A percentile compares a stretch with the other conserved stretches of the same genome.
Evolutionary conservation across 2,329 filamentous ascomycete species (phyloP).

Genomic region (Penicillium occitanis): DNA sequence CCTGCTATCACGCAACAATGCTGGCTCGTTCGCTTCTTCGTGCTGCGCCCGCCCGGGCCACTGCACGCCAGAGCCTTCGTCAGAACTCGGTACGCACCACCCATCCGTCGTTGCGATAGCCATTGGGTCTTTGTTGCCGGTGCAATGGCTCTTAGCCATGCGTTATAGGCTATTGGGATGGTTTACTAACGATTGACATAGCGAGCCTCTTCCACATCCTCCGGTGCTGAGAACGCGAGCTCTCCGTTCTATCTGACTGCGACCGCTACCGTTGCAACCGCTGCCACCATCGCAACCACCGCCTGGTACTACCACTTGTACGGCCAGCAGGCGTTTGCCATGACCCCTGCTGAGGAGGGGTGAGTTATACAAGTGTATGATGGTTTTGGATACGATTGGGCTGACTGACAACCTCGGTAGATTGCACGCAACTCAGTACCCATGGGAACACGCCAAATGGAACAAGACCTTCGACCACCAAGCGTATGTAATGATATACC

Average conservation of each 20-base stretch:
- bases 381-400: not conserved
- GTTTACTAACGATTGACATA: conserved; percentile 44
- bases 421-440: conserved; percentile 87
- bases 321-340: conserved; percentile 80
- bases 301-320: conserved; percentile 98
- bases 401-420: conserved; percentile 50
- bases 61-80: conserved; percentile 70
- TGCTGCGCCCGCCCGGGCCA: conserved; percentile 80
- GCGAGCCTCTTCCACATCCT: conserved; percentile 65
- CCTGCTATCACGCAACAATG: conserved; percentile 61
- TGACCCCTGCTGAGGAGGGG: conserved; percentile 96
- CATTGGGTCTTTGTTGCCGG: conserved; percentile 32
- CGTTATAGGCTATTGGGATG: conserved; percentile 32
- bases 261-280: conserved; percentile 81
- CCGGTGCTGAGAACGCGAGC: conserved; percentile 64
- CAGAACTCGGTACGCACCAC: conserved; percentile 69
- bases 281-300: conserved; percentile 81
- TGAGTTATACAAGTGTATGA: conserved; percentile 57
- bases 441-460: conserved; percentile 92
- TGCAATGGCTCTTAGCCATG: conserved; percentile 30
- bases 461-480: conserved; percentile 96
- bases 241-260: conserved; percentile 81
- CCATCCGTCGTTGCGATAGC: conserved; percentile 23
- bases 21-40: conserved; percentile 90
- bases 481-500: conserved; percentile 65